Evolutionary conservation across 495 filamentous ascomycete species (phyloP).

Genomic region (Astrothelium macrocarpum): DNA sequence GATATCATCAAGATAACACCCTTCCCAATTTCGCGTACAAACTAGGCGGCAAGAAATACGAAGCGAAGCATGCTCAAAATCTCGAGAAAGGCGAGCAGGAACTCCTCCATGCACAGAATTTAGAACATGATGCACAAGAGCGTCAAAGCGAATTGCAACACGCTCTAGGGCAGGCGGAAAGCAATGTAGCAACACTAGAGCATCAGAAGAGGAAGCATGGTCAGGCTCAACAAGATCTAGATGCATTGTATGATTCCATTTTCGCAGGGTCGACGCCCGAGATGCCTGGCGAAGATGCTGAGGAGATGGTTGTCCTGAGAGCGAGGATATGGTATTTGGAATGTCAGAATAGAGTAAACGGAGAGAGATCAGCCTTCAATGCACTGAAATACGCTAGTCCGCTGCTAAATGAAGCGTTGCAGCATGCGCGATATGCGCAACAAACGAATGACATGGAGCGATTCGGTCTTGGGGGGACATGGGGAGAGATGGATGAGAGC

Average conservation of each 20-base stretch:
- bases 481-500: not conserved
- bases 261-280: conserved; percentile 40
- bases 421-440: not conserved
- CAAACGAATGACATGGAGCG: not conserved
- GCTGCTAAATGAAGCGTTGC: not conserved
- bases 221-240: conserved; percentile 27
- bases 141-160: conserved; percentile 26
- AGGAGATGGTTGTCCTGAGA: not conserved
- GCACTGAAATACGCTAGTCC: not conserved
- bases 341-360: not conserved
- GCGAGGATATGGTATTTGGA: not conserved
- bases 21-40: conserved; percentile 39
- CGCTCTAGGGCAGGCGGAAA: conserved; percentile 16
- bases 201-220: conserved; percentile 26
- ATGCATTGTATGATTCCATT: conserved; percentile 27
- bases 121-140: conserved; percentile 33
- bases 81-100: conserved; percentile 42
- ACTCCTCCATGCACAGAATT: conserved; percentile 38
- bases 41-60: conserved; percentile 32
- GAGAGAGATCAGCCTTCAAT: not conserved
- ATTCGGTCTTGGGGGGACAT: not conserved
- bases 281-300: conserved; percentile 38
- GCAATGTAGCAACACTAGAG: conserved; percentile 4
- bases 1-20: conserved; percentile 39
- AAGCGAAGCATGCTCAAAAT: conserved; percentile 31